phyloP scores from a whole-genome alignment of 2,329 filamentous ascomycete species.

The Colletotrichum trifolii region DNA sequence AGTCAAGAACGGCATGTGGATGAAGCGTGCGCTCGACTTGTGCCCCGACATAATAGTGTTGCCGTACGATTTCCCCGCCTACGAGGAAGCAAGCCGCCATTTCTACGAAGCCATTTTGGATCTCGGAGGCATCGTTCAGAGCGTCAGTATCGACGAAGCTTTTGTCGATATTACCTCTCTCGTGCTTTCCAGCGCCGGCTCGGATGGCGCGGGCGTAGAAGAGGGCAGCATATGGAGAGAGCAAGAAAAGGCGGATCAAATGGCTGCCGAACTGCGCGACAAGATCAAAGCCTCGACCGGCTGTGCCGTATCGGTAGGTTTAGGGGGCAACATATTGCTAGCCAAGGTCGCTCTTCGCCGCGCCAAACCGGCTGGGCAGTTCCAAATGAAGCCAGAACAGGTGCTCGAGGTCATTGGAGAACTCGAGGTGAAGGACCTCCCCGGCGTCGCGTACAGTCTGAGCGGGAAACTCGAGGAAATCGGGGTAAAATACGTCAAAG shows the following conservation, averaged over 20 bases:
- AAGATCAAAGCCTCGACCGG: conserved; percentile 79
- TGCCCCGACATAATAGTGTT: conserved; percentile 89
- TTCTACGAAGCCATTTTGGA: conserved; percentile 90
- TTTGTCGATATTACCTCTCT: conserved; percentile 83
- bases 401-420: conserved; percentile 81
- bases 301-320: conserved; percentile 91
- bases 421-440: conserved; percentile 82
- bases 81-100: conserved; percentile 87
- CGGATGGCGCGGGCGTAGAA: conserved; percentile 71
- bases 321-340: conserved; percentile 88
- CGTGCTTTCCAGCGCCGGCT: conserved; percentile 73
- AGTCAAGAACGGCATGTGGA: conserved; percentile 99
- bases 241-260: conserved; percentile 79
- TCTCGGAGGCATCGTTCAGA: conserved; percentile 87
- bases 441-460: conserved; percentile 92
- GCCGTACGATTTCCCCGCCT: conserved; percentile 95
- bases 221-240: conserved; percentile 81
- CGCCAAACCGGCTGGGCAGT: conserved; percentile 94
- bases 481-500: conserved; percentile 83
- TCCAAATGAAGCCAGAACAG: conserved; percentile 85
- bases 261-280: conserved; percentile 75
- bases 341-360: conserved; percentile 91
- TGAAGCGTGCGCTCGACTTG: conserved; percentile 86
- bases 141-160: conserved; percentile 96
- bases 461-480: conserved; percentile 89